These are phyloP conservation scores for Waltiozyma solani DNA, from an alignment of 1,139 yeast species.

Conservation along the genomic window DNA sequence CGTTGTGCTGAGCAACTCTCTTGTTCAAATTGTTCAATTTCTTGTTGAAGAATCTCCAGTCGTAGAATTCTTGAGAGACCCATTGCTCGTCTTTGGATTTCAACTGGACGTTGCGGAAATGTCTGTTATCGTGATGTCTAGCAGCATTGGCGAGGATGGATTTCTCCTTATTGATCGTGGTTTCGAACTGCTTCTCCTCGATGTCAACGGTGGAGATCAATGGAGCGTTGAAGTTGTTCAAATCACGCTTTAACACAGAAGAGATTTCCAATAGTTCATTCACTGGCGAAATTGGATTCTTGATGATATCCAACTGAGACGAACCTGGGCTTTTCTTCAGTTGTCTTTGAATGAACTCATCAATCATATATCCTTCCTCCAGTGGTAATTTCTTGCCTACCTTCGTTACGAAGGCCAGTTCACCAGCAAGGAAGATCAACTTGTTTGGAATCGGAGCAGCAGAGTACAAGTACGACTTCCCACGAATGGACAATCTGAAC, in stretches of 20 bases:
- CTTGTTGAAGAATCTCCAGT: constrained; percentile 33
- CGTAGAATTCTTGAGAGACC: constrained; percentile 24
- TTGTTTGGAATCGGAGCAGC: constrained; percentile 26
- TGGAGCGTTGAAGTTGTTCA: constrained; percentile 17
- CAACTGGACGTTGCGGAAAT: constrained; percentile 22
- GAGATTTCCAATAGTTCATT: constrained; percentile 18
- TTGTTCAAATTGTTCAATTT: constrained; percentile 26
- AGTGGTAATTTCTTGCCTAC: constrained; percentile 20
- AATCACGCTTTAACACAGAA: constrained; percentile 17
- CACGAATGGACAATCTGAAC: constrained; percentile 24
- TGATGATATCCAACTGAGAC: constrained; percentile 20
- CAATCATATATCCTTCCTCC: constrained; percentile 23
- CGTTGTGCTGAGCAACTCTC: constrained; percentile 30
- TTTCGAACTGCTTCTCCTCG: constrained; percentile 13
- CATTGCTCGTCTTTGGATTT: constrained; percentile 19
- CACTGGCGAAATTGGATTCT: constrained; percentile 20
- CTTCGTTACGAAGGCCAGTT: constrained; percentile 25
- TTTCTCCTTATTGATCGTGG: constrained; percentile 18
- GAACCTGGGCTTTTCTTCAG: constrained; percentile 10
- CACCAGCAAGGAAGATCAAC: constrained; percentile 25
- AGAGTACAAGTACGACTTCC: constrained; percentile 24
- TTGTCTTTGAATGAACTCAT: constrained; percentile 21
- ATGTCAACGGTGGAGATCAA: constrained; percentile 13
- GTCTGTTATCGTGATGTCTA: constrained; percentile 17
- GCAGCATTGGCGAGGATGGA: constrained; percentile 21